A percentile compares a stretch with the other conserved stretches of the same genome.
Conservation (phyloP, 2,329 filamentous ascomycete species). For the Tolypocladium tundrense region DNA sequence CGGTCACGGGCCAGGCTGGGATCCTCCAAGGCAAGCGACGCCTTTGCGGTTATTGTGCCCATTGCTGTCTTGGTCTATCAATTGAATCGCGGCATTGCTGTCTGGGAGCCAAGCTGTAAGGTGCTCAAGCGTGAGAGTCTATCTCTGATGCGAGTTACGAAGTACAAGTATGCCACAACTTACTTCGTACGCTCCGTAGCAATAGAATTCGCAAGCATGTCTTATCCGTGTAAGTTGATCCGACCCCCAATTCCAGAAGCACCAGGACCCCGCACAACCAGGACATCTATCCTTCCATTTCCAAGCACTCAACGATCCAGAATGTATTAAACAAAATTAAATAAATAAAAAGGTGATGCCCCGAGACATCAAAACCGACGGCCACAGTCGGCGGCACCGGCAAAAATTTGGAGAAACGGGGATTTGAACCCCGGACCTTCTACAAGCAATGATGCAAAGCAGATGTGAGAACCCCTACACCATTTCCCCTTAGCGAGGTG, state of each 20-base stretch:
- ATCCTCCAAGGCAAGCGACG: constrained; percentile 10
- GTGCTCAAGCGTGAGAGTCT: too few relatives aligned
- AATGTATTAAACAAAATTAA: not conserved
- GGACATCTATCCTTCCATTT: too few relatives aligned
- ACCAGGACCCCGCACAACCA: too few relatives aligned
- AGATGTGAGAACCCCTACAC: constrained; percentile 10
- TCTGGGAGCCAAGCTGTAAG: too few relatives aligned
- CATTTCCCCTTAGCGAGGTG: constrained; percentile 5
- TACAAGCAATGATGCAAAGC: constrained; percentile 8
- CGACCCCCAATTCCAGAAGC: not conserved
- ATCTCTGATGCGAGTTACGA: too few relatives aligned
- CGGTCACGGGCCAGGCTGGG: constrained; percentile 28
- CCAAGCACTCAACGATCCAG: too few relatives aligned
- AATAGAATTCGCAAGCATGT: too few relatives aligned
- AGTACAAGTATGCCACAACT: too few relatives aligned
- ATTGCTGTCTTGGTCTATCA: not conserved
- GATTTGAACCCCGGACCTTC: constrained; percentile 12
- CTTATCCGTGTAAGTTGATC: not conserved
- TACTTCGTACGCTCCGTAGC: too few relatives aligned
- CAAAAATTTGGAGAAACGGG: constrained; percentile 7
- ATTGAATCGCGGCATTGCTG: too few relatives aligned
- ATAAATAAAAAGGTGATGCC: not conserved
- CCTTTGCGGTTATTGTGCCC: not conserved
- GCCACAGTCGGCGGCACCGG: not conserved
- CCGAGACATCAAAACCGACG: too few relatives aligned